Base-by-base conservation (phyloP, 2,329 filamentous ascomycete species). In the Trichoderma atrobrunneum region DNA sequence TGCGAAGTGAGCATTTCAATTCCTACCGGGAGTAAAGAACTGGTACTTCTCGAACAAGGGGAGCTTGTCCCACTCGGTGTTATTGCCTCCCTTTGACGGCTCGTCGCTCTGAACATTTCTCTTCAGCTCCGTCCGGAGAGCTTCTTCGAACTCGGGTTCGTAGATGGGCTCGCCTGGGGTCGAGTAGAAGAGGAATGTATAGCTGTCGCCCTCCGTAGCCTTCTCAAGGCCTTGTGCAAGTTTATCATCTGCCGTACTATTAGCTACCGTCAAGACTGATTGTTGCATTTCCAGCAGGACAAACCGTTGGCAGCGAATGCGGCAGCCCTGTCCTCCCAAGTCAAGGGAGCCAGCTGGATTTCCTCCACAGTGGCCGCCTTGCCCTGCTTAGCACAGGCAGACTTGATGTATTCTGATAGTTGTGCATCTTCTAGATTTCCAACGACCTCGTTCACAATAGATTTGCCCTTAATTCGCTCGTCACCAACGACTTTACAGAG, bases 1-100 rank as follows among this genome's bases (percentile, higher is more conserved):
- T 14, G 5, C 8, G 6, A 3, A 14, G 54, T 0, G 72, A 48
- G 21, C 30, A 61, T 61, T 2, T 51, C 18, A 60, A 1, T 24
- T 21, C 75, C 73, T 83, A 95, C 93, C 93, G 78, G 94, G 93
- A 12, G 92, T 95, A 76, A 99, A 92, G 84, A 95, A 98, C 80
- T 97, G 92, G 81, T 99, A 99, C 81, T 93, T 94, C 82, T 97
- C 92, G 78, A 99, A 98, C 57, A 97, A 82, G 5, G 89, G 86
- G 34, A 86, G 80, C 43, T 81, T 85, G 72, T 86, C 78, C 67
- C 78, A 77, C 7, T 78, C 80, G 7, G 80, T 83, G 68, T 74
- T 78, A 72, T 87, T 85, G 18, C 79, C 78, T 21, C 82, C 81
- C 70, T 81, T 83, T 75, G 74, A 74, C 26, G 74, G 63, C n/a